Evolutionary conservation across 2,329 filamentous ascomycete species (phyloP).

Genomic region (Claviceps africana): DNA sequence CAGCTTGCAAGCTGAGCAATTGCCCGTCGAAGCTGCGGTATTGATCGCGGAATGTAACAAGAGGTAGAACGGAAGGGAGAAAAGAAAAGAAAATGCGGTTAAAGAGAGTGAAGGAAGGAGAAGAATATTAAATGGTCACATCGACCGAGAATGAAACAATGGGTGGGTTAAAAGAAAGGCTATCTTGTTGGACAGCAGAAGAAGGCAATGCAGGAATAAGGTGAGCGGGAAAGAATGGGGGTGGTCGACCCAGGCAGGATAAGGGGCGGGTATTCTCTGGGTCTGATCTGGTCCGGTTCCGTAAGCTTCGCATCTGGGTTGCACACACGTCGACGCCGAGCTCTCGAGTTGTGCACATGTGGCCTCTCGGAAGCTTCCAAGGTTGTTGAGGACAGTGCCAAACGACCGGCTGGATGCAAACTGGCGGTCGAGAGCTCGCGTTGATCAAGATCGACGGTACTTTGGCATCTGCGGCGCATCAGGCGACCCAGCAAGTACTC

Average conservation of each 20-base stretch:
- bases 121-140: slow-evolving; percentile 4
- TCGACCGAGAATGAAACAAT: slow-evolving; percentile 2
- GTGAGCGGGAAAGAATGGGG: slow-evolving; percentile 7
- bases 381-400: too few relatives aligned
- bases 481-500: too few relatives aligned
- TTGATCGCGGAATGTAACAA: too few relatives aligned
- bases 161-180: slow-evolving; percentile 5
- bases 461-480: too few relatives aligned
- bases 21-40: not conserved
- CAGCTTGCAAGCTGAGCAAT: not conserved
- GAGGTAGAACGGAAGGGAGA: not conserved
- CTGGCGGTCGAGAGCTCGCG: too few relatives aligned
- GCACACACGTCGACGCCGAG: too few relatives aligned
- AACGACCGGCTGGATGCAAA: too few relatives aligned
- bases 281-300: not conserved
- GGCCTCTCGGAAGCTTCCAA: slow-evolving; percentile 3
- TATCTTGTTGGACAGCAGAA: not conserved
- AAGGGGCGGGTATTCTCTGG: slow-evolving; percentile 1
- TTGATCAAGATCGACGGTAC: too few relatives aligned
- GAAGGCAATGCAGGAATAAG: slow-evolving; percentile 4
- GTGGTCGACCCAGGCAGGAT: slow-evolving; percentile 4
- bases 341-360: slow-evolving; percentile 1
- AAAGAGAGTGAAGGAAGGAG: slow-evolving; percentile 12
- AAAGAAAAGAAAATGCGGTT: slow-evolving; percentile 4
- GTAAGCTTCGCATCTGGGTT: not conserved